Percentiles rank a stretch among this genome's conserved stretches.
Evolutionary conservation across 805 yeast species (phyloP).

Genomic region (Barnettozyma salicaria): DNA sequence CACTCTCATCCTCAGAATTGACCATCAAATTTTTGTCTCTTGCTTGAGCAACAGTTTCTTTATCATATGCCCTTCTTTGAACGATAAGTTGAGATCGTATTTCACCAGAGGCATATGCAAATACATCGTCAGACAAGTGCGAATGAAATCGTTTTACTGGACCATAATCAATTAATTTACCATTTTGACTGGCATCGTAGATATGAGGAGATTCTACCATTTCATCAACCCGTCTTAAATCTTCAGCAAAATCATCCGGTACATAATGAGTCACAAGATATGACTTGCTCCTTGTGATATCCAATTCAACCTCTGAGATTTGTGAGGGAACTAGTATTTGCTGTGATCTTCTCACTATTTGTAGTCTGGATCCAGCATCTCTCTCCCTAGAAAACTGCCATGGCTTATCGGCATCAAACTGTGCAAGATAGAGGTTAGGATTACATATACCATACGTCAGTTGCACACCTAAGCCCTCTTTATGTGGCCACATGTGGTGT

Average conservation of each 20-base stretch:
- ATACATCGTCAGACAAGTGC: not conserved
- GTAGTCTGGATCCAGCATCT: constrained; percentile 19
- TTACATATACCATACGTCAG: constrained; percentile 39
- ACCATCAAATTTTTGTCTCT: not conserved
- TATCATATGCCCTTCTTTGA: not conserved
- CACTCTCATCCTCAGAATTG: not conserved
- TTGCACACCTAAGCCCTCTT: constrained; percentile 37
- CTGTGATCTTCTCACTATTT: constrained; percentile 12
- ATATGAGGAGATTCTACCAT: constrained; percentile 21
- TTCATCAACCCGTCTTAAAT: constrained; percentile 3
- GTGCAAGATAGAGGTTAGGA: constrained; percentile 18
- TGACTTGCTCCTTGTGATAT: not conserved
- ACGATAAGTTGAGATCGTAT: constrained; percentile 1
- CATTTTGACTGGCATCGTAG: constrained; percentile 32
- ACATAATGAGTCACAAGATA: not conserved
- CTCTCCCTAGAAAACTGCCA: constrained; percentile 26
- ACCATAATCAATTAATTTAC: constrained; percentile 15
- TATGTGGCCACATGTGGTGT: constrained; percentile 34
- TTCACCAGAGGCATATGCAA: constrained; percentile 7
- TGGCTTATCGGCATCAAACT: constrained; percentile 16
- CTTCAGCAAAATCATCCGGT: not conserved
- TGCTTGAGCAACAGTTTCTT: constrained; percentile 1
- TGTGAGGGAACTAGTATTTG: constrained; percentile 9
- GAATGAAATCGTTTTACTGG: constrained; percentile 2
- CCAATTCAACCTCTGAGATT: not conserved